Evolutionary conservation across 331 rosid species (phyloP), one percentile per base, ranked within the genome.

Genomic region (Rhamnella rubrinervis): DNA sequence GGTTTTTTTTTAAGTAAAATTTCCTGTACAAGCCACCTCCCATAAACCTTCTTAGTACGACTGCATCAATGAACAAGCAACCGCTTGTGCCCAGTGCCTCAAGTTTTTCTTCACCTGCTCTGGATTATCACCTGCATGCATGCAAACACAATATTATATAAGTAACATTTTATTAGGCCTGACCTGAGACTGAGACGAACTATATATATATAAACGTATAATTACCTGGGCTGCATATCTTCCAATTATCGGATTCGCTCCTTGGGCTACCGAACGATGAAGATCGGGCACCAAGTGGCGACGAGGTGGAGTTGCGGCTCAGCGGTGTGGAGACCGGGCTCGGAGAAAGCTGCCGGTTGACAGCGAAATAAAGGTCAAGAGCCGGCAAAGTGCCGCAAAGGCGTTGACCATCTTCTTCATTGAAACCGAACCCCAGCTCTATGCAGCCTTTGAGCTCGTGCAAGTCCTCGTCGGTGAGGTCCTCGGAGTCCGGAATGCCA

Each of bases 21-120:
- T 63, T 61, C 67, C 76, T 83, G 72, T 78, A 81, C 88, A 88
- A 81, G 66, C 55, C 67, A 68, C 53, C 65, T 23, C 75, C 63
- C 67, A 60, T 62, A 65, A 65, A 56, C 15, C 17, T 16, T 41
- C 19, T 84, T 61, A 85, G n/a, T 66, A 74, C 25, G 90, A 82
- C 50, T 93, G 98, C 89, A 85, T 81, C 41, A 93, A 88, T 59
- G 98, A 91, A 73, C 98, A 93, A 50, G 98, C 97, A 57, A 93
- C 98, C 0, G 96, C 98, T 71, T 93, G 98, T 37, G 97, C 98
- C 98, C 98, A 91, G 37, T 89, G 96, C 78, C 97, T 85, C 76
- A 93, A 71, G 80, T 87, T 93, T 17, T 86, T 86, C 77, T 91
- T 91, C 55, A 93, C 95, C 53, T 87, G 87, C 50, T 89, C 82